Percentiles rank a stretch among this genome's conserved stretches.
Evolutionary conservation across 345 rosid species (phyloP).

Genomic region (Conringia planisiliqua): DNA sequence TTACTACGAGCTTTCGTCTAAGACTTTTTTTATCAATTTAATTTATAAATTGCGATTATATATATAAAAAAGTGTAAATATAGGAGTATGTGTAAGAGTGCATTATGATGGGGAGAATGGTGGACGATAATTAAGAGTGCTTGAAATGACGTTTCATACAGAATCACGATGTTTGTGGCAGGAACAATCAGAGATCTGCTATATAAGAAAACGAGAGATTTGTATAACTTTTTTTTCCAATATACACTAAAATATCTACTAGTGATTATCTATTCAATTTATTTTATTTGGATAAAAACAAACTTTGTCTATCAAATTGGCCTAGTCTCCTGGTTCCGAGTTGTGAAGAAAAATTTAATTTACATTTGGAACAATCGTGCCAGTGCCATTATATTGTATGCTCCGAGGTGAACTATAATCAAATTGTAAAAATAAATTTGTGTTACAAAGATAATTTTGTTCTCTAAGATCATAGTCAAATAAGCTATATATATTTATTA

Average conservation of each 20-base stretch:
- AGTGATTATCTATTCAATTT: conserved; percentile 21
- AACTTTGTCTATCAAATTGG: background rate
- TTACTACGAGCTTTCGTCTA: conserved; percentile 13
- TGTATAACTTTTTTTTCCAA: conserved; percentile 12
- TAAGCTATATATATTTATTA: background rate
- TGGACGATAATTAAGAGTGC: conserved; percentile 33
- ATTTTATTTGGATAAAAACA: background rate
- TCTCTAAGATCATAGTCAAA: background rate
- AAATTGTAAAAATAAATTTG: background rate
- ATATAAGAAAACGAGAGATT: conserved; percentile 9
- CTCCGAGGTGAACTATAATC: background rate
- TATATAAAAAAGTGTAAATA: conserved; percentile 17
- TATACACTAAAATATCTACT: conserved; percentile 28
- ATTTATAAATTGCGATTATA: background rate
- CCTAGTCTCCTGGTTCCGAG: background rate
- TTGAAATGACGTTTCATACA: conserved; percentile 58
- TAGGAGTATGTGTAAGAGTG: conserved; percentile 32
- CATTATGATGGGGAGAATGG: conserved; percentile 30
- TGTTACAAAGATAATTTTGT: background rate
- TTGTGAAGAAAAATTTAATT: background rate
- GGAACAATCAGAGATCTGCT: conserved; percentile 35
- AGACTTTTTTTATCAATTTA: conserved; percentile 6
- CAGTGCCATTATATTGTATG: background rate
- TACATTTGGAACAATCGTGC: background rate
- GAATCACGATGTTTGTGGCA: conserved; percentile 42